Percentiles rank a stretch among this genome's conserved stretches.
Conservation (phyloP, 306 rosid species). For the Phaseolus lunatus region DNA sequence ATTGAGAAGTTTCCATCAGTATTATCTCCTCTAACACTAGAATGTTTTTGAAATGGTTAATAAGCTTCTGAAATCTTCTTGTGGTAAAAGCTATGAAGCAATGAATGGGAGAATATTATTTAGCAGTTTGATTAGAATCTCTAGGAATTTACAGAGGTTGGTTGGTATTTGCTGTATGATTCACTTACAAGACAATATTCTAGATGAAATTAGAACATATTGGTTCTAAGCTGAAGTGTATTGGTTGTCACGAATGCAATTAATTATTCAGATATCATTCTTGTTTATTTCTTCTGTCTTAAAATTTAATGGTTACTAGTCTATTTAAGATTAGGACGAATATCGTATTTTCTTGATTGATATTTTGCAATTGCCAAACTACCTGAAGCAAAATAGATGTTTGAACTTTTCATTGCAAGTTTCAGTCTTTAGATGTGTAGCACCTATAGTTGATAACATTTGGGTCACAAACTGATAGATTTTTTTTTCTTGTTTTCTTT, state of each 20-base stretch:
- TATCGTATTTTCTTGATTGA: background rate
- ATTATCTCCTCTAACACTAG: background rate
- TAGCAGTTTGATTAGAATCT: background rate
- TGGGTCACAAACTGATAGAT: slow-evolving; percentile 8
- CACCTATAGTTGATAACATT: background rate
- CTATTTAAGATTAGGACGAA: too few species aligned
- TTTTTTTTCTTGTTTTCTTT: slow-evolving; percentile 37
- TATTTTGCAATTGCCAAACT: background rate
- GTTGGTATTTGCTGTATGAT: background rate
- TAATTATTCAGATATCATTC: background rate
- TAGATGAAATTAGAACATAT: slow-evolving; percentile 5
- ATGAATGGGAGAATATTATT: background rate
- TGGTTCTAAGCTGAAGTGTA: background rate
- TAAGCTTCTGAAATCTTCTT: background rate
- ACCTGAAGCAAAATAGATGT: background rate
- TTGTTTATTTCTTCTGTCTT: background rate
- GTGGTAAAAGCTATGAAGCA: slow-evolving; percentile 17
- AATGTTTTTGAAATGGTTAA: background rate
- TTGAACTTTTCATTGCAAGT: background rate
- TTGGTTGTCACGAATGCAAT: background rate
- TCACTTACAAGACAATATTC: background rate
- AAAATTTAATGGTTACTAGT: background rate
- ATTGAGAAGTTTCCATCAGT: slow-evolving; percentile 15
- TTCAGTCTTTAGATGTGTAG: slow-evolving; percentile 12
- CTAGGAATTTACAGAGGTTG: background rate